phyloP scores from a whole-genome alignment of 1,284 basidiomycete genomes.

The Sutorius eximius region DNA sequence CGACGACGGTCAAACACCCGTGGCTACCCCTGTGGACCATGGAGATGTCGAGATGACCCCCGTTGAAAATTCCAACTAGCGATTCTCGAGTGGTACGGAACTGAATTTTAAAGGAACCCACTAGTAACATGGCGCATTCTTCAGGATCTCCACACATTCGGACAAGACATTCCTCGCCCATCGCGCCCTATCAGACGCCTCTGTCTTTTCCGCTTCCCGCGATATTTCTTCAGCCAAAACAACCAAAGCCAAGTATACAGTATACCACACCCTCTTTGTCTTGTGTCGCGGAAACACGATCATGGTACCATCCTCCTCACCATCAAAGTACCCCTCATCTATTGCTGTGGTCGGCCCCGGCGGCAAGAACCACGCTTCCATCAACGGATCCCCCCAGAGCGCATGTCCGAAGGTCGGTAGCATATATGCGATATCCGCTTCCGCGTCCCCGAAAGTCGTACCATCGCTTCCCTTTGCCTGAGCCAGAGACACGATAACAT shows the following conservation, averaged over 20 bases:
- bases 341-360: conserved; percentile 50
- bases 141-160: conserved; percentile 41
- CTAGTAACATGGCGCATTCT: conserved; percentile 51
- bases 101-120: neutral
- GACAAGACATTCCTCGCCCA: conserved; percentile 47
- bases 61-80: conserved; percentile 1
- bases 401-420: conserved; percentile 54
- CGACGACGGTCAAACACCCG: conserved; percentile 31
- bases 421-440: conserved; percentile 42
- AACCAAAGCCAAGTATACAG: conserved; percentile 58
- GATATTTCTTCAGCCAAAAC: conserved; percentile 41
- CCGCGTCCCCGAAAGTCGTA: conserved; percentile 13
- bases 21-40: conserved; percentile 22
- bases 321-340: conserved; percentile 56
- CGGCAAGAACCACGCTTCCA: conserved; percentile 60
- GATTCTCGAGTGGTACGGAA: neutral
- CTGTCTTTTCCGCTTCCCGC: neutral
- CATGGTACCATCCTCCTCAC: conserved; percentile 40
- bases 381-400: conserved; percentile 72
- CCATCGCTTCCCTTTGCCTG: neutral
- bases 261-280: conserved; percentile 73
- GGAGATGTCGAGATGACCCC: conserved; percentile 29
- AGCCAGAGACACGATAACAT: conserved; percentile 44
- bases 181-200: conserved; percentile 5
- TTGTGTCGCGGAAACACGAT: conserved; percentile 45